phyloP scores from a whole-genome alignment of 345 rosid species.

The Gossypioides kirkii region DNA sequence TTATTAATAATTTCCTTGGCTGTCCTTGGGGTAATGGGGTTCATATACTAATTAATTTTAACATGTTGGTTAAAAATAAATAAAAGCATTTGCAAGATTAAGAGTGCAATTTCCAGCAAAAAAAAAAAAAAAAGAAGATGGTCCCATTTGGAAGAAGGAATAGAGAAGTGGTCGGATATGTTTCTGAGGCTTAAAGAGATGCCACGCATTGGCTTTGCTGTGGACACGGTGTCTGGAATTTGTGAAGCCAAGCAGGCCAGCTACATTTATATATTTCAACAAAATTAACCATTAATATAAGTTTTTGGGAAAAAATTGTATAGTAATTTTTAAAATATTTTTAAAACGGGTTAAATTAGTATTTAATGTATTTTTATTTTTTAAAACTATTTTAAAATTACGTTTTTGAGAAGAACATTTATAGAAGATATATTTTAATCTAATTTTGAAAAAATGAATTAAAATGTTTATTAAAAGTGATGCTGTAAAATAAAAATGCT shows the following conservation, averaged over 20 bases:
- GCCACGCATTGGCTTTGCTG: constrained; percentile 3
- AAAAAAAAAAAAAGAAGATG: background rate
- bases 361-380: no score
- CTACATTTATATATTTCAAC: background rate
- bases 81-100: background rate
- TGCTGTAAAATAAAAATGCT: no score
- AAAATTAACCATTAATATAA: no score
- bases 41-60: background rate
- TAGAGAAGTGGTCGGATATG: background rate
- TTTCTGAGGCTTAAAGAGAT: constrained; percentile 2
- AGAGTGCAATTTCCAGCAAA: background rate
- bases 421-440: no score
- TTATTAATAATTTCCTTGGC: background rate
- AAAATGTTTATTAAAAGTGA: no score
- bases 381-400: no score
- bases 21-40: background rate
- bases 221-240: background rate
- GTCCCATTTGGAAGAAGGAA: background rate
- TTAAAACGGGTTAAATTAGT: no score
- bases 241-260: constrained; percentile 3
- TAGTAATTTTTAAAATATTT: no score
- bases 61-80: background rate
- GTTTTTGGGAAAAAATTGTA: no score
- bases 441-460: no score
- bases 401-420: no score